phyloP scores from a whole-genome alignment of 1,284 basidiomycete genomes.

The Tranzscheliella williamsii region DNA sequence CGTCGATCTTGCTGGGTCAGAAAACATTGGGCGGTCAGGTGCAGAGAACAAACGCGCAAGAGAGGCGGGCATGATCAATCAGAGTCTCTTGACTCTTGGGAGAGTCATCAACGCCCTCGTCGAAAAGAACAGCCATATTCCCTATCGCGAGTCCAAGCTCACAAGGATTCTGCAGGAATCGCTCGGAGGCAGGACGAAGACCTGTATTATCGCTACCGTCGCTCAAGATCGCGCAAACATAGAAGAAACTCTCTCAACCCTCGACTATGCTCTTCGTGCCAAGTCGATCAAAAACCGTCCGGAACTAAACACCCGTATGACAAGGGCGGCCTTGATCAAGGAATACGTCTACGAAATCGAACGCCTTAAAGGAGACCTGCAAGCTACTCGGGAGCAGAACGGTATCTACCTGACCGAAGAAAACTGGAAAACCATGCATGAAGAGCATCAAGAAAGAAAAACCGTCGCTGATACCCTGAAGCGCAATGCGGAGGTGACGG shows the following conservation, averaged over 20 bases:
- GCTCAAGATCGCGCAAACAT: slow-evolving; percentile 68
- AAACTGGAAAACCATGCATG: slow-evolving; percentile 46
- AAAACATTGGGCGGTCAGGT: slow-evolving; percentile 94
- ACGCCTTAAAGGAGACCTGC: slow-evolving; percentile 83
- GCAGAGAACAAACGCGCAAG: slow-evolving; percentile 92
- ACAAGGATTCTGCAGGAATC: slow-evolving; percentile 98
- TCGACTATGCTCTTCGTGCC: slow-evolving; percentile 94
- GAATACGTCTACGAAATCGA: slow-evolving; percentile 97
- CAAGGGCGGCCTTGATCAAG: slow-evolving; percentile 85
- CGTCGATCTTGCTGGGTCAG: slow-evolving; percentile 94
- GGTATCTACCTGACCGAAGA: slow-evolving; percentile 55
- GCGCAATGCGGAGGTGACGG: slow-evolving; percentile 47
- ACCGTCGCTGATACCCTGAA: slow-evolving; percentile 45
- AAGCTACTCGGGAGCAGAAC: slow-evolving; percentile 62
- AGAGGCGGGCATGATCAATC: slow-evolving; percentile 99
- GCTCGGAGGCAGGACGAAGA: slow-evolving; percentile 95
- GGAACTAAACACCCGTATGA: slow-evolving; percentile 92
- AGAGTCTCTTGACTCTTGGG: slow-evolving; percentile 91
- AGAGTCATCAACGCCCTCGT: slow-evolving; percentile 96
- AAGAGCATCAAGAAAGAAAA: slow-evolving; percentile 44
- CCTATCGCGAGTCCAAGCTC: slow-evolving; percentile 83
- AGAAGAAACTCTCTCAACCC: slow-evolving; percentile 95
- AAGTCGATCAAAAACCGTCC: slow-evolving; percentile 96
- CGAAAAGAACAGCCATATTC: slow-evolving; percentile 83
- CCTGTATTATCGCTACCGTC: slow-evolving; percentile 90